These are phyloP conservation scores for Turritis glabra DNA, from an alignment of 345 rosid genomes.

Conservation along the genomic window DNA sequence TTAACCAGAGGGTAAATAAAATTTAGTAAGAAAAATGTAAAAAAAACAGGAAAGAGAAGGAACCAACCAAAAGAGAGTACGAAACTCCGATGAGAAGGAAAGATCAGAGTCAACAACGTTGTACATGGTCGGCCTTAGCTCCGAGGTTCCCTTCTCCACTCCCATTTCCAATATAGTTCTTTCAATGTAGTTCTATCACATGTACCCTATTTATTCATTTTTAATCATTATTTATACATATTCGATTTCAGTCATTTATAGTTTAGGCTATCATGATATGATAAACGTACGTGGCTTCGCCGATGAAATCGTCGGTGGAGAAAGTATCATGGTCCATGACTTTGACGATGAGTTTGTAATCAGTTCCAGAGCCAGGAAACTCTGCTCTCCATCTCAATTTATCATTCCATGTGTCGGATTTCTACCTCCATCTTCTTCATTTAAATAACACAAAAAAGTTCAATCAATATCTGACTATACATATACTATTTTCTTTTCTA, in stretches of 20 bases:
- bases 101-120: conserved; percentile 49
- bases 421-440: conserved; percentile 39
- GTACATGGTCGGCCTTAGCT: conserved; percentile 60
- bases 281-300: conserved; percentile 64
- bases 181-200: too few species aligned
- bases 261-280: neutral
- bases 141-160: conserved; percentile 70
- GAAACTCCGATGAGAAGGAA: conserved; percentile 58
- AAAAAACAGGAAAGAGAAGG: neutral
- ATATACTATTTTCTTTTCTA: neutral
- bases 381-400: conserved; percentile 67
- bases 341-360: conserved; percentile 61
- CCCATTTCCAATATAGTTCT: conserved; percentile 74
- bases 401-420: conserved; percentile 77
- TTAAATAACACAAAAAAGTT: neutral
- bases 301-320: conserved; percentile 68
- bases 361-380: conserved; percentile 65
- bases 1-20: neutral
- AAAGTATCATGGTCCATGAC: conserved; percentile 91
- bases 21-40: neutral
- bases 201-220: conserved; percentile 49
- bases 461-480: neutral
- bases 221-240: too few species aligned
- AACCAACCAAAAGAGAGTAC: conserved; percentile 38
- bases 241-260: too few species aligned